A percentile compares a stretch with the other conserved stretches of the same genome.
Evolutionary conservation across 1,284 basidiomycete species (phyloP).

Genomic region (Apiotrichum domesticum): DNA sequence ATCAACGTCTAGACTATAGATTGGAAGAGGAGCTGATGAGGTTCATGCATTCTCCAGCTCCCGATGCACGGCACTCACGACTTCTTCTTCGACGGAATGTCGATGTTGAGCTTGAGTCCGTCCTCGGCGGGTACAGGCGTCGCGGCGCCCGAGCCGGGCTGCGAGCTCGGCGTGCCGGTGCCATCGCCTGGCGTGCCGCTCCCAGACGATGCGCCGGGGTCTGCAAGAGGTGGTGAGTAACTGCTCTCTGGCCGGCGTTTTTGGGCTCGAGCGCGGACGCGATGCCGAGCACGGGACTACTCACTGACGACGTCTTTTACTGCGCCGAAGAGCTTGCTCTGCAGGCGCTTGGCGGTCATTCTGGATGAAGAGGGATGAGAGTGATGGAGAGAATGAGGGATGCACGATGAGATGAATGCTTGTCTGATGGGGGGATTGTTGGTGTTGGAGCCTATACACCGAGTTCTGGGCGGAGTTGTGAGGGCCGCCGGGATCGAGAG

Average conservation of each 20-base stretch:
- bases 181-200: too few species aligned
- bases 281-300: neutral
- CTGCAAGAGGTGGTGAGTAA: too few species aligned
- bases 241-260: too few species aligned
- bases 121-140: constrained; percentile 14
- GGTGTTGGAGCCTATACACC: too few species aligned
- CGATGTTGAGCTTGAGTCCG: constrained; percentile 66
- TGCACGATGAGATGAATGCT: too few species aligned
- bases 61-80: neutral
- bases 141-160: constrained; percentile 21
- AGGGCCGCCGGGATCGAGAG: too few species aligned
- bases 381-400: neutral
- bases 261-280: too few species aligned
- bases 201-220: too few species aligned
- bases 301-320: constrained; percentile 9
- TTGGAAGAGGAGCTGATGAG: neutral
- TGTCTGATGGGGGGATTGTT: too few species aligned
- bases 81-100: constrained; percentile 44
- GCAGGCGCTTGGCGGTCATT: constrained; percentile 58
- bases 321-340: constrained; percentile 65
- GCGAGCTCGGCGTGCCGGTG: neutral
- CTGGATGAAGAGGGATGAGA: neutral
- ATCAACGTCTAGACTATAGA: neutral
- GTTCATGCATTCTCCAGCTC: too few species aligned
- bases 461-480: too few species aligned